A percentile compares a stretch with the other conserved stretches of the same genome.
Conservation (phyloP, 2,329 filamentous ascomycete genomes). For the Exutisphaerella laricina region DNA sequence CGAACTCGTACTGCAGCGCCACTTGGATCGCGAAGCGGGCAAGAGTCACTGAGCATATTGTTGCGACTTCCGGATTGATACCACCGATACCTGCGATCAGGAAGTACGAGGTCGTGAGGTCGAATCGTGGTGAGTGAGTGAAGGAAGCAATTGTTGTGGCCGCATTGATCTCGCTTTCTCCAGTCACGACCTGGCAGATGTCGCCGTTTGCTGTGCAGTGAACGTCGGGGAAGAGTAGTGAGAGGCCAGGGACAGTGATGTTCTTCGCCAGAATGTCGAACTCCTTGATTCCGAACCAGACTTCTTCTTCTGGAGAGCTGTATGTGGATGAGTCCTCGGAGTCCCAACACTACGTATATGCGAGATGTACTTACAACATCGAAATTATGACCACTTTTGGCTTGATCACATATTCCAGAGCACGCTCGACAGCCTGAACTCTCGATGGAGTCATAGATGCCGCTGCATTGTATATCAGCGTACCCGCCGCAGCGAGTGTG, state of each 20-base stretch:
- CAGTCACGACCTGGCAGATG: constrained; percentile 64
- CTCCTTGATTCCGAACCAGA: constrained; percentile 34
- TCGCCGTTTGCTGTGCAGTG: constrained; percentile 57
- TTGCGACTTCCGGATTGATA: constrained; percentile 61
- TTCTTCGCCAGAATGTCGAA: constrained; percentile 33
- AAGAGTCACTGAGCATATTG: constrained; percentile 61
- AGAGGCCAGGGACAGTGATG: constrained; percentile 32
- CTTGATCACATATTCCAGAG: constrained; percentile 34
- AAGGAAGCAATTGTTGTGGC: constrained; percentile 61
- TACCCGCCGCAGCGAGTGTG: constrained; percentile 1
- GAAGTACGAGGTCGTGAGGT: constrained; percentile 65
- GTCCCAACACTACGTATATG: no score
- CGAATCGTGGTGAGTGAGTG: constrained; percentile 56
- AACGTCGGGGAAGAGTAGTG: constrained; percentile 36
- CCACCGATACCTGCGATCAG: constrained; percentile 67
- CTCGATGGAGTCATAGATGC: constrained; percentile 14
- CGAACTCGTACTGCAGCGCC: constrained; percentile 69
- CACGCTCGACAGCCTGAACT: constrained; percentile 7
- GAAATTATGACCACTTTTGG: constrained; percentile 60
- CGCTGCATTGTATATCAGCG: constrained; percentile 7
- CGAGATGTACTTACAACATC: constrained; percentile 43
- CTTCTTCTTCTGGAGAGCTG: constrained; percentile 42
- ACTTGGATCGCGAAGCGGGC: constrained; percentile 67
- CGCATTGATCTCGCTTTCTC: constrained; percentile 62
- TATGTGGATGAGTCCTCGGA: background rate